These are phyloP conservation scores for Skeletonema potamos DNA, from an alignment of 108 stramenopile genomes.

Conservation along the genomic window DNA sequence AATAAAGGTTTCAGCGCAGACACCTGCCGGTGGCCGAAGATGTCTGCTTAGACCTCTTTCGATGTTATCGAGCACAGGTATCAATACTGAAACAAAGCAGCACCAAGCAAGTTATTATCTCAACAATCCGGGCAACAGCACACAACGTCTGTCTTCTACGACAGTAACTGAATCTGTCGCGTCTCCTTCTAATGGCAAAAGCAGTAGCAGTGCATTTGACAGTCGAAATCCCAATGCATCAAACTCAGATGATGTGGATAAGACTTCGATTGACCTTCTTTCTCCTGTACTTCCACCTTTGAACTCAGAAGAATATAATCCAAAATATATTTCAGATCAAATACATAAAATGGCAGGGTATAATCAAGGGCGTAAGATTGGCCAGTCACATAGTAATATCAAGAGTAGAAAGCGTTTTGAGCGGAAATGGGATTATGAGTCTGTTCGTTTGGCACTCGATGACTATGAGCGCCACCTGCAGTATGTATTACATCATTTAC, in stretches of 20 bases:
- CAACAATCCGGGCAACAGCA: neutral
- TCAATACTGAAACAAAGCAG: neutral
- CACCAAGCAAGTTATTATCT: neutral
- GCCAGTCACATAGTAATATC: conserved; percentile 6
- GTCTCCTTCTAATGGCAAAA: neutral
- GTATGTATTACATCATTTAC: conserved; percentile 28
- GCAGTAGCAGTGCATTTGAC: neutral
- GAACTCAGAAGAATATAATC: conserved; percentile 34
- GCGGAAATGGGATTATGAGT: conserved; percentile 41
- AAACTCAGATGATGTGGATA: neutral
- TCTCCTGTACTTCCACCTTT: conserved; percentile 14
- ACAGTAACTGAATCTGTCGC: neutral
- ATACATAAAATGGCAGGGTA: conserved; percentile 22
- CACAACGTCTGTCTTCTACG: neutral
- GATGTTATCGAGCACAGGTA: neutral
- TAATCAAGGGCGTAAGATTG: conserved; percentile 31
- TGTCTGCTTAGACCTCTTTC: neutral
- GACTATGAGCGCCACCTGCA: conserved; percentile 43
- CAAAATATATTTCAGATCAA: conserved; percentile 16
- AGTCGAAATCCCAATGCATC: neutral
- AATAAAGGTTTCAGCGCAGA: neutral
- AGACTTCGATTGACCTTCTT: neutral
- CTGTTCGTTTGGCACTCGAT: conserved; percentile 35
- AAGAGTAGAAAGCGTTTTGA: conserved; percentile 20
- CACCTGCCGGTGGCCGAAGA: neutral